These are phyloP conservation scores for Neonectria faginata DNA, from an alignment of 2,329 filamentous ascomycete species.

Conservation along the genomic window DNA sequence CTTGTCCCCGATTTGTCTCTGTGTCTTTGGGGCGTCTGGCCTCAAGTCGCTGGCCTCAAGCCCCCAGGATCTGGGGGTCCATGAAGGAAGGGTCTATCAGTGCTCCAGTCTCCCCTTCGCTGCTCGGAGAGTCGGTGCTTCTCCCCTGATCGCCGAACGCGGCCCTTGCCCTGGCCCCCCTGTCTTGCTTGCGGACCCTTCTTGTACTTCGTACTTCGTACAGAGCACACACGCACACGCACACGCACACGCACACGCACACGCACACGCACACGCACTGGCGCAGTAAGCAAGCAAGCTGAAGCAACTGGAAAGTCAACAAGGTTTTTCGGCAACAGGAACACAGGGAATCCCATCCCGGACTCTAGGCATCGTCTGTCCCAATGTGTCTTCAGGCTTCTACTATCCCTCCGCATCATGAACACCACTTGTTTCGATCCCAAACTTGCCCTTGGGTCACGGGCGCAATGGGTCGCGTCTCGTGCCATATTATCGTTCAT, in stretches of 20 bases:
- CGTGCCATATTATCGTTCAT: slow-evolving; percentile 28
- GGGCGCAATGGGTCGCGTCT: slow-evolving; percentile 31
- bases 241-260: too few species aligned
- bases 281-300: slow-evolving; percentile 27
- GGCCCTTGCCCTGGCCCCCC: slow-evolving; percentile 25
- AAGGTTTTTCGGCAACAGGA: slow-evolving; percentile 29
- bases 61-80: slow-evolving; percentile 8
- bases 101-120: not conserved
- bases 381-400: slow-evolving; percentile 30
- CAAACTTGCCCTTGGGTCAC: slow-evolving; percentile 19
- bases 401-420: slow-evolving; percentile 24
- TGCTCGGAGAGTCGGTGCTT: slow-evolving; percentile 30
- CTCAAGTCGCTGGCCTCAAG: slow-evolving; percentile 9
- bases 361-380: slow-evolving; percentile 36
- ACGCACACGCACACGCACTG: slow-evolving; percentile 20
- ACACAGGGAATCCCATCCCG: slow-evolving; percentile 29
- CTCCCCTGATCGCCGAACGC: slow-evolving; percentile 24
- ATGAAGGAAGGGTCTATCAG: not conserved
- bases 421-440: slow-evolving; percentile 27
- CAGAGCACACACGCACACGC: not conserved
- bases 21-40: not conserved
- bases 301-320: slow-evolving; percentile 37
- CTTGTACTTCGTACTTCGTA: slow-evolving; percentile 2
- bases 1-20: slow-evolving; percentile 6
- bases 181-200: slow-evolving; percentile 32